Conservation (phyloP, 176 grass and related monocot species). For the Triticum monococcum region DNA sequence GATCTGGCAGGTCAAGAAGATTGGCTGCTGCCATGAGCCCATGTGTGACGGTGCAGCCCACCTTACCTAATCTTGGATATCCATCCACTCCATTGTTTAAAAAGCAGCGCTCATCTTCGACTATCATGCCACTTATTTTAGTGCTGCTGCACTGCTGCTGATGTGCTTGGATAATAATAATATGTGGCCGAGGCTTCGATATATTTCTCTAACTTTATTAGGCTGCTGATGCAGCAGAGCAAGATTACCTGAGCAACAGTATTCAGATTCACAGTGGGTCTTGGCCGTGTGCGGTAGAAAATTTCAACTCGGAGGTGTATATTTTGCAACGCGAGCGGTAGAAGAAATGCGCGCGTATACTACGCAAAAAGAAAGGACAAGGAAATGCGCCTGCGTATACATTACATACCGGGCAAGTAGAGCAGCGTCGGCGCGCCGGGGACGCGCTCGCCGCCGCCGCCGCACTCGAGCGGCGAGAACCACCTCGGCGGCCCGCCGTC, state of each 20-base stretch:
- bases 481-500: conserved; percentile 61
- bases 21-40: neutral
- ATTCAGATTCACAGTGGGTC: neutral
- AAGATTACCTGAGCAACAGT: neutral
- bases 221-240: neutral
- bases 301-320: neutral
- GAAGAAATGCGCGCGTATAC: neutral
- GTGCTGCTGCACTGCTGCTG: neutral
- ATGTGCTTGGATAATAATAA: neutral
- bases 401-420: conserved; percentile 65
- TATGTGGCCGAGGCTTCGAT: neutral
- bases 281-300: neutral
- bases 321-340: neutral
- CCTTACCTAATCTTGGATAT: neutral
- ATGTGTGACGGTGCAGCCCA: neutral
- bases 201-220: neutral
- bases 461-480: conserved; percentile 74
- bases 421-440: conserved; percentile 65
- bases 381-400: neutral
- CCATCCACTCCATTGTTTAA: neutral
- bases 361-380: too few species aligned
- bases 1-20: conserved; percentile 19
- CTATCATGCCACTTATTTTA: neutral
- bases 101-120: too few species aligned
- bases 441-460: conserved; percentile 1